Conservation (phyloP, 116 monocot species). For the Phalaenopsis hybrid region DNA sequence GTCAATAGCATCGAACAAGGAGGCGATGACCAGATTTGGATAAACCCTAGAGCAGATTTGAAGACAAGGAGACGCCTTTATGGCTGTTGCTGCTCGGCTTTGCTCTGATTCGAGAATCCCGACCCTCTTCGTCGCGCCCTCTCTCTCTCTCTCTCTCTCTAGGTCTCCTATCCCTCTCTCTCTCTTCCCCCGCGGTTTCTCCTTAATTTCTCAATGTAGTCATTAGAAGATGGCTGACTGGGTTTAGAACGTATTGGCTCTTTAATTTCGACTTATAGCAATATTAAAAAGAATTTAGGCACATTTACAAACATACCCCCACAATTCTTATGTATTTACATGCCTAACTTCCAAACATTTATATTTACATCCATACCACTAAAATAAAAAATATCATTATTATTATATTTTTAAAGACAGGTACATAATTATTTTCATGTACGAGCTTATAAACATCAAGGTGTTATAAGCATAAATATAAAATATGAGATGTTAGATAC, state of each 20-base stretch:
- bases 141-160: not conserved
- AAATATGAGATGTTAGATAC: no score
- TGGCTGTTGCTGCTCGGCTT: not conserved
- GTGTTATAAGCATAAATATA: no score
- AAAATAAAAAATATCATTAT: no score
- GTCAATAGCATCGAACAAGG: not conserved
- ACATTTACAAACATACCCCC: not conserved
- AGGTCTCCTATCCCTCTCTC: not conserved
- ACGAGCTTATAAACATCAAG: no score
- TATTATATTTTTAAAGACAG: no score
- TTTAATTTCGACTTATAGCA: no score
- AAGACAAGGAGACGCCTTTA: not conserved
- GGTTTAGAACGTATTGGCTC: not conserved
- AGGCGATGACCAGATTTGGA: not conserved
- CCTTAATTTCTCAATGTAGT: not conserved
- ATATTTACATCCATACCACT: no score
- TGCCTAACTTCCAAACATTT: no score
- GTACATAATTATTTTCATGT: no score
- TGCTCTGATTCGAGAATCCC: not conserved
- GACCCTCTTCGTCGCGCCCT: not conserved
- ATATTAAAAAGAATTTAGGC: no score
- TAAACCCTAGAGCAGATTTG: constrained; percentile 2
- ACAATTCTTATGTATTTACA: no score
- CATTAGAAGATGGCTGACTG: not conserved
- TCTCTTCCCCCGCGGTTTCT: not conserved